Percentiles rank a stretch among this genome's conserved stretches.
These are phyloP conservation scores for Pseudonitzschia pungens DNA, from an alignment of 108 stramenopile genomes.

Conservation along the genomic window DNA sequence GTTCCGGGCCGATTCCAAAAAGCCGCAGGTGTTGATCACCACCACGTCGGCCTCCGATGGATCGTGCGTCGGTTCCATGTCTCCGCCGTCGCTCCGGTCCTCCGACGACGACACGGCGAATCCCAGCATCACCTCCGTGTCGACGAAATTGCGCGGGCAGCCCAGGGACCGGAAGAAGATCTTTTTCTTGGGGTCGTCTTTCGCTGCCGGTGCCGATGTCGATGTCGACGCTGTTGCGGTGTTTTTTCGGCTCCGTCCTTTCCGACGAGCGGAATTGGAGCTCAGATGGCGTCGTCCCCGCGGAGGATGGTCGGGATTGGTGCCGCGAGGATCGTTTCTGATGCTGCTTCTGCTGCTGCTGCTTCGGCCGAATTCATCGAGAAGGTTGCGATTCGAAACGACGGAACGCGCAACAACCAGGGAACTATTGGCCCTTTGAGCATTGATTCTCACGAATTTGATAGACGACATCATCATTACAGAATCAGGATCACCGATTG, in stretches of 20 bases:
- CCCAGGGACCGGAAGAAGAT: conserved; percentile 51
- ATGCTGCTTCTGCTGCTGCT: no score
- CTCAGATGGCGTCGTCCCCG: not conserved
- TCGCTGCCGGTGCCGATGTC: not conserved
- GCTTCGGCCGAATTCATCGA: not conserved
- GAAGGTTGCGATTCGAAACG: not conserved
- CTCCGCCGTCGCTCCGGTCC: not conserved
- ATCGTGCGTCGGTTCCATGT: conserved; percentile 29
- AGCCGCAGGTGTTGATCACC: conserved; percentile 51
- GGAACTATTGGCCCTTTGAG: not conserved
- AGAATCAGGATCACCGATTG: not conserved
- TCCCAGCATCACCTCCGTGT: conserved; percentile 54
- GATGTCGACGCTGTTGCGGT: no score
- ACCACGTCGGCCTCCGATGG: conserved; percentile 34
- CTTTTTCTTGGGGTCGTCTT: conserved; percentile 18
- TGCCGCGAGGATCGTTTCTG: no score
- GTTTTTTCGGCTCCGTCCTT: not conserved
- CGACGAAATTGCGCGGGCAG: conserved; percentile 52
- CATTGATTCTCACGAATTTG: not conserved
- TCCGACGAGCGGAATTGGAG: not conserved
- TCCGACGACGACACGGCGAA: conserved; percentile 17
- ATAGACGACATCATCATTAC: not conserved
- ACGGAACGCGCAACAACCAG: not conserved
- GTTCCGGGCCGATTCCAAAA: conserved; percentile 44
- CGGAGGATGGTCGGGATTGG: not conserved